Percentiles rank a stretch among this genome's conserved stretches.
Conservation (phyloP, 495 filamentous ascomycete genomes). For the Astrocystis sublimbata region DNA sequence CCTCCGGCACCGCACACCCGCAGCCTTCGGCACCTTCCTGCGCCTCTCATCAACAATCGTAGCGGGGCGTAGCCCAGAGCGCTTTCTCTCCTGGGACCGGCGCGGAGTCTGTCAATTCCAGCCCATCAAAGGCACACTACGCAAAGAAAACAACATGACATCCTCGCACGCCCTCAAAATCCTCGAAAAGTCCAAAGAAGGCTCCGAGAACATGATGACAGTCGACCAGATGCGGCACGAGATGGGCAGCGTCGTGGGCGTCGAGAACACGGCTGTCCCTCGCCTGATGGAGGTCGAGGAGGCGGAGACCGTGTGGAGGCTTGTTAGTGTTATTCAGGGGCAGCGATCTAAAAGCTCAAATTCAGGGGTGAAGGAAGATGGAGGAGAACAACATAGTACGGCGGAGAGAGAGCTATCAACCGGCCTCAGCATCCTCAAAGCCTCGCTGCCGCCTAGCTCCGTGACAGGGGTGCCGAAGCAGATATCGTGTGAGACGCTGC, state of each 20-base stretch:
- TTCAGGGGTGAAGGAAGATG: not conserved
- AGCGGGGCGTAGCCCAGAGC: constrained; percentile 71
- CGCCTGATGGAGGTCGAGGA: not conserved
- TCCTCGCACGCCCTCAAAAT: constrained; percentile 57
- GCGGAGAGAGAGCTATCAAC: constrained; percentile 37
- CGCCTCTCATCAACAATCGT: constrained; percentile 58
- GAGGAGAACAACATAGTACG: no score
- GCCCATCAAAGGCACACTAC: constrained; percentile 80
- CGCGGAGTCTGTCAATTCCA: constrained; percentile 50
- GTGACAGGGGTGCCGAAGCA: constrained; percentile 85
- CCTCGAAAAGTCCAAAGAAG: constrained; percentile 67
- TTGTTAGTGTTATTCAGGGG: not conserved
- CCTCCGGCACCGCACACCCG: not conserved
- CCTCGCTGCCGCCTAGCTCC: constrained; percentile 67
- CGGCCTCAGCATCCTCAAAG: constrained; percentile 64
- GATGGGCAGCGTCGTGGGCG: constrained; percentile 65
- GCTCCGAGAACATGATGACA: constrained; percentile 83
- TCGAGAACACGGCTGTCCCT: constrained; percentile 52
- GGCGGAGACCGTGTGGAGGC: not conserved
- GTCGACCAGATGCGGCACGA: constrained; percentile 79
- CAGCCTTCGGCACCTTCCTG: constrained; percentile 44
- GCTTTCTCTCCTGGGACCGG: constrained; percentile 63
- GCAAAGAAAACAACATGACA: constrained; percentile 54
- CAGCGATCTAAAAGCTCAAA: not conserved
- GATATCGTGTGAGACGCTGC: constrained; percentile 67